Evolutionary conservation across 2,329 filamentous ascomycete species (phyloP).

Genomic region (Teratosphaeria zuluensis): DNA sequence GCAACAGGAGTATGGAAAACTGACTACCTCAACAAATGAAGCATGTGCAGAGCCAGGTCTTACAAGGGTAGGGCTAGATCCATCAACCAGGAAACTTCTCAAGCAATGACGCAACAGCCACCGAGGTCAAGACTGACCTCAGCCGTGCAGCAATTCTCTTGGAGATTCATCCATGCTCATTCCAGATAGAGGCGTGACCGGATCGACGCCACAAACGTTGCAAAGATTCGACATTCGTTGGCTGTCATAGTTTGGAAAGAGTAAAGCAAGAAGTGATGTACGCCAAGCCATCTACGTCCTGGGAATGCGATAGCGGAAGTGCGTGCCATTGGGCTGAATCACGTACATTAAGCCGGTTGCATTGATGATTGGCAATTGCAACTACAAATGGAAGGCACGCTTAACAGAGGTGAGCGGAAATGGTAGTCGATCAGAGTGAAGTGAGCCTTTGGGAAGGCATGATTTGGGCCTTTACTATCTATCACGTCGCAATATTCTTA

Average conservation of each 20-base stretch:
- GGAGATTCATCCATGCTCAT: neutral
- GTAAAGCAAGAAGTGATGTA: neutral
- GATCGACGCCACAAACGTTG: neutral
- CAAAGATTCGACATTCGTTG: neutral
- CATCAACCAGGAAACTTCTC: neutral
- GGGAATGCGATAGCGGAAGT: neutral
- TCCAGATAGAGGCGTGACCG: too few relatives aligned
- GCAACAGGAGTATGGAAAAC: too few relatives aligned
- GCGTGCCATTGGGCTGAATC: neutral
- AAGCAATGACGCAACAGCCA: neutral
- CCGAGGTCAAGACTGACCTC: neutral
- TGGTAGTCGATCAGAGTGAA: too few relatives aligned
- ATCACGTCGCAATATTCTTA: too few relatives aligned
- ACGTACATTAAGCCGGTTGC: neutral
- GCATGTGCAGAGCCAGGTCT: neutral
- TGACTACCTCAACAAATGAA: neutral
- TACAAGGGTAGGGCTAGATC: neutral
- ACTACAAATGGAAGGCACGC: neutral
- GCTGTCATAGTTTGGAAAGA: neutral
- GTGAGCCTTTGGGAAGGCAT: too few relatives aligned
- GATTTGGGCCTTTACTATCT: too few relatives aligned
- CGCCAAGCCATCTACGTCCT: neutral
- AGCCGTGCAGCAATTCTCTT: neutral
- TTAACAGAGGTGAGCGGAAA: too few relatives aligned
- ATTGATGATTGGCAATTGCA: neutral